These are phyloP conservation scores for Mycena indigotica DNA, from an alignment of 768 basidiomycete genomes.

Conservation along the genomic window DNA sequence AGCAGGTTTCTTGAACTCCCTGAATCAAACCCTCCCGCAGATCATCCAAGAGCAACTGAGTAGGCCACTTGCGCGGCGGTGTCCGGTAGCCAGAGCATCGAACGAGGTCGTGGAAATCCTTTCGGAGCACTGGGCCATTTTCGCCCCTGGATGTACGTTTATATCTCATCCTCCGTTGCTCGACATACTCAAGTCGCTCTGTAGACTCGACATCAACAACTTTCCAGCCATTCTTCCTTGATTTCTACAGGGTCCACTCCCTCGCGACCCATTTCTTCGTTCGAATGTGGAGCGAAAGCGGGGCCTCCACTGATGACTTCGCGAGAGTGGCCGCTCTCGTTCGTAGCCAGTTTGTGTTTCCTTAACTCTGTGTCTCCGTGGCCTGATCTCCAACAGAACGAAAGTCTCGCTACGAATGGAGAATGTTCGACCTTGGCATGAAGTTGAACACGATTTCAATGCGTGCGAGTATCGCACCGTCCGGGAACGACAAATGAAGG, in stretches of 20 bases:
- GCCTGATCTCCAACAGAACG: constrained; percentile 48
- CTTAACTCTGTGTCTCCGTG: not conserved
- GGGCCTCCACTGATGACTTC: constrained; percentile 76
- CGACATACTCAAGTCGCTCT: constrained; percentile 12
- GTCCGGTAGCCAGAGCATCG: constrained; percentile 81
- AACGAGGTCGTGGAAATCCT: constrained; percentile 85
- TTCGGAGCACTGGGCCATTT: constrained; percentile 83
- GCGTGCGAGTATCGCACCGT: constrained; percentile 86
- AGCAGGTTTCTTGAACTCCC: constrained; percentile 8
- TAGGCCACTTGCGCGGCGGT: constrained; percentile 70
- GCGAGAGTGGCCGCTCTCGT: constrained; percentile 75
- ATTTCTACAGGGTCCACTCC: constrained; percentile 77
- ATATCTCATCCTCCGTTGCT: constrained; percentile 41
- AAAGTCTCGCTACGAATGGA: constrained; percentile 76
- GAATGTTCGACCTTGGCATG: constrained; percentile 77
- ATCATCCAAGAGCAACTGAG: constrained; percentile 80
- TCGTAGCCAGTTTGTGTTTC: constrained; percentile 74
- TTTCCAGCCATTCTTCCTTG: constrained; percentile 87
- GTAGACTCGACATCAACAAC: constrained; percentile 77
- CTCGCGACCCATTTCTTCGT: constrained; percentile 85
- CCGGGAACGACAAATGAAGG: constrained; percentile 86
- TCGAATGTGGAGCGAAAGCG: constrained; percentile 91
- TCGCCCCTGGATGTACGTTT: constrained; percentile 87
- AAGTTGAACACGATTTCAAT: constrained; percentile 79
- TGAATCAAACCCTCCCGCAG: constrained; percentile 37